Base-by-base conservation (phyloP, 1,139 yeast genomes). In the Nakaseomyces kungkrabaensis region DNA sequence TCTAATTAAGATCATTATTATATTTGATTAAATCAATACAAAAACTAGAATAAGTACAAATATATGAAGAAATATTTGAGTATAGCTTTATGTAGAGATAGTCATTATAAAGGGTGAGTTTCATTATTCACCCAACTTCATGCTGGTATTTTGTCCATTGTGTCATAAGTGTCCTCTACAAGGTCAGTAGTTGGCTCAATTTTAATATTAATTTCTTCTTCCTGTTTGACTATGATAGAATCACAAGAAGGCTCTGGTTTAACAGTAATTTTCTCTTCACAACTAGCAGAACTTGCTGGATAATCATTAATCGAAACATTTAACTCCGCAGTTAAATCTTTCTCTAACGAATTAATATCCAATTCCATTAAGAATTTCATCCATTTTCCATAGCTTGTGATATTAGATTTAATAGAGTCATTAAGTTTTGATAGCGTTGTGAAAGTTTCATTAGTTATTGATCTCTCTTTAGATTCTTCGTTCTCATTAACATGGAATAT, bases 401-500 rank as follows among this genome's bases (percentile, higher is more conserved):
- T 47, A 17, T 47, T 42, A 1, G 37, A 22, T 32, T 37, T 43
- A 26, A 47, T 47, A 2, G 43, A 46, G 29, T 47, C 46, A 11
- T 47, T 33, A 6, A 47, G 42, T 8, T 47, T 37, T 11, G 45
- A 42, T 4, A 41, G 3, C 29, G 34, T 41, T 41, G 44, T 41
- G 25, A 41, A 41, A 27, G 44, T 27, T 29, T 41, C 4, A 10
- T 41, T 11, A n/a, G 44, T 41, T 5, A 41, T n/a, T n/a, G 22
- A 34, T 6, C 44, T n/a, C 8, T 41, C 13, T 29, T 41, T 41
- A 8, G 26, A 4, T 13, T 41, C 34, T 7, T n/a, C 17, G 2
- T 59, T 52, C 37, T 56, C 56, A 45, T 57, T 62, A 3, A 60
- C 63, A 37, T 58, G 50, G 50, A 97, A 90, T n/a, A 82, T 59